phyloP scores from a whole-genome alignment of 306 rosid species.

The Cucurbita moschata region DNA sequence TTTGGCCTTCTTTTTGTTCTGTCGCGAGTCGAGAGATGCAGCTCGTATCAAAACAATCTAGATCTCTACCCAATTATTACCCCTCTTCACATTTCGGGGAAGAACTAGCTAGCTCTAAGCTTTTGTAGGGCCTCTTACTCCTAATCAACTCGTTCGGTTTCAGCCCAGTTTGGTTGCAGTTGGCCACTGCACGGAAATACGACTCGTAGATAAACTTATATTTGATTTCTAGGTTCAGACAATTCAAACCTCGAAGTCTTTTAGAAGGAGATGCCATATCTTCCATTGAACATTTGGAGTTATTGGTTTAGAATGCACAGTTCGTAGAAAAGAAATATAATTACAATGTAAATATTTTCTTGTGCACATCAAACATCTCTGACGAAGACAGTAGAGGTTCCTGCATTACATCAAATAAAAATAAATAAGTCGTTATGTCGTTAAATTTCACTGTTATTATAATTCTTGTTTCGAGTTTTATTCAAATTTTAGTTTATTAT shows the following conservation, averaged over 20 bases:
- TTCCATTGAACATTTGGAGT: not conserved
- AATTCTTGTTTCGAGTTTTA: no score
- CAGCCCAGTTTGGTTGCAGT: not conserved
- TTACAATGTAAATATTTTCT: slow-evolving; percentile 20
- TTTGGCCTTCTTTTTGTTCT: no score
- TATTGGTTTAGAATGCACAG: not conserved
- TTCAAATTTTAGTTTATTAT: no score
- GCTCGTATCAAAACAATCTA: not conserved
- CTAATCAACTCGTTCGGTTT: not conserved
- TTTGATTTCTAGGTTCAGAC: no score
- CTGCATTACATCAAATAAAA: slow-evolving; percentile 21
- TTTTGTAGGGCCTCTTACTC: no score
- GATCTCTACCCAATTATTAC: not conserved
- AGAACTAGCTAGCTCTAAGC: not conserved
- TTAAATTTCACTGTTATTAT: no score
- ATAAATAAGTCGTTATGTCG: not conserved
- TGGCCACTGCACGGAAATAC: not conserved
- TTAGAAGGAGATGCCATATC: not conserved
- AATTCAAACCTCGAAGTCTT: no score
- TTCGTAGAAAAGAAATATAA: not conserved
- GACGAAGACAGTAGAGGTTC: slow-evolving; percentile 54
- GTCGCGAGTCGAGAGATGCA: not conserved
- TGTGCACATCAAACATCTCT: slow-evolving; percentile 25
- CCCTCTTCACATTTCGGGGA: not conserved
- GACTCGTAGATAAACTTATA: not conserved